Conservation (phyloP, 2,329 filamentous ascomycete species). For the Aspergillus niger region DNA sequence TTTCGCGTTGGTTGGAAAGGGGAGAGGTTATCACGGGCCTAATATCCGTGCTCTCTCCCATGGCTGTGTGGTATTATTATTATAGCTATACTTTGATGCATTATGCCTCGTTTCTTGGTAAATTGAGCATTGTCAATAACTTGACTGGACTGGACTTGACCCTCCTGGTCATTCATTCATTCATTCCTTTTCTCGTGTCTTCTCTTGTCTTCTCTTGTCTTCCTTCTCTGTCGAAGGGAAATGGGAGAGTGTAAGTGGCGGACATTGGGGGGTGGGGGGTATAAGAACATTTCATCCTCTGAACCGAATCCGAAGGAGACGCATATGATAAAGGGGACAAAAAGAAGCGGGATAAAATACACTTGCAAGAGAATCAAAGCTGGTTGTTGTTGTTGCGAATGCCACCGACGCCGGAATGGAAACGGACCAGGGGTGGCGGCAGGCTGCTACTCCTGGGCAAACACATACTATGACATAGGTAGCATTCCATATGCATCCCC, state of each 20-base stretch:
- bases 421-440: too few relatives aligned
- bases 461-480: too few relatives aligned
- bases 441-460: too few relatives aligned
- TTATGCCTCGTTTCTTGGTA: conserved; percentile 24
- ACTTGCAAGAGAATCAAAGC: too few relatives aligned
- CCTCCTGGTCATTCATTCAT: too few relatives aligned
- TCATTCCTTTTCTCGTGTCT: background rate
- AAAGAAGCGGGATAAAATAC: too few relatives aligned
- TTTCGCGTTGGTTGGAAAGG: conserved; percentile 4
- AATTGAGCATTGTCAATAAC: conserved; percentile 21
- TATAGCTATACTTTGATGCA: conserved; percentile 24
- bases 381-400: too few relatives aligned
- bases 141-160: background rate
- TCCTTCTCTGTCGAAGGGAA: background rate
- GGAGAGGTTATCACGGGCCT: background rate
- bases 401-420: too few relatives aligned
- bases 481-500: too few relatives aligned
- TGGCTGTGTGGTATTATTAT: conserved; percentile 1
- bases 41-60: background rate
- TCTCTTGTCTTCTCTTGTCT: conserved; percentile 2
- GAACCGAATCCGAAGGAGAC: too few relatives aligned
- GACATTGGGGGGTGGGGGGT: background rate
- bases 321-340: too few relatives aligned
- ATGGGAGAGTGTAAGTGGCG: background rate
- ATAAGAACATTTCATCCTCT: background rate